Evolutionary conservation across 139 green algal species (phyloP).

Genomic region (Picochlorum sp.): DNA sequence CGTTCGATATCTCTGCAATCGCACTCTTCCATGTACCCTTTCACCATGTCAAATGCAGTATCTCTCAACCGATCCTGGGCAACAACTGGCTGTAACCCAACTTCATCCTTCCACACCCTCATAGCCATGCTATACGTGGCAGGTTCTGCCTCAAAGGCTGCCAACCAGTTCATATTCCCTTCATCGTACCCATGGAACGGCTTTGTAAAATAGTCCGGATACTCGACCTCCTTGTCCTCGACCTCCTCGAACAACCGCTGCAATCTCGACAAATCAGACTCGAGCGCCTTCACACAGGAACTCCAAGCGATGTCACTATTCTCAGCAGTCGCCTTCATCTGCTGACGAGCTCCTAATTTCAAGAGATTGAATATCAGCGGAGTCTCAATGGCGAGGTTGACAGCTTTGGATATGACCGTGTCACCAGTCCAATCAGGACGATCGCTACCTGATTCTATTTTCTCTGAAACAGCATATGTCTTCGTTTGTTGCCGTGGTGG

Average conservation of each 20-base stretch:
- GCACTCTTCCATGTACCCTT: slow-evolving; percentile 9
- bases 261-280: slow-evolving; percentile 3
- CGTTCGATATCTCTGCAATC: not conserved
- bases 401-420: slow-evolving; percentile 31
- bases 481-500: no score
- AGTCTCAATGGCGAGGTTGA: slow-evolving; percentile 50
- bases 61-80: slow-evolving; percentile 32
- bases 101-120: slow-evolving; percentile 44
- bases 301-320: slow-evolving; percentile 43
- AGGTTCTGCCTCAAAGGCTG: slow-evolving; percentile 63
- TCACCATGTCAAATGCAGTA: slow-evolving; percentile 29
- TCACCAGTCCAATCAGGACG: slow-evolving; percentile 35
- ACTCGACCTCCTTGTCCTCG: slow-evolving; percentile 37
- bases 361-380: slow-evolving; percentile 45
- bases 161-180: slow-evolving; percentile 49
- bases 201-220: slow-evolving; percentile 63
- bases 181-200: slow-evolving; percentile 72
- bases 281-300: slow-evolving; percentile 19
- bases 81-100: slow-evolving; percentile 27
- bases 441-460: not conserved
- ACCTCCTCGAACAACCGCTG: slow-evolving; percentile 31
- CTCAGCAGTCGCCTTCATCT: slow-evolving; percentile 46
- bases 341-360: slow-evolving; percentile 36
- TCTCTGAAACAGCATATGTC: no score
- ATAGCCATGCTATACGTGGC: slow-evolving; percentile 54